phyloP scores from a whole-genome alignment of 2,329 filamentous ascomycete genomes.

The Fusarium buharicum region DNA sequence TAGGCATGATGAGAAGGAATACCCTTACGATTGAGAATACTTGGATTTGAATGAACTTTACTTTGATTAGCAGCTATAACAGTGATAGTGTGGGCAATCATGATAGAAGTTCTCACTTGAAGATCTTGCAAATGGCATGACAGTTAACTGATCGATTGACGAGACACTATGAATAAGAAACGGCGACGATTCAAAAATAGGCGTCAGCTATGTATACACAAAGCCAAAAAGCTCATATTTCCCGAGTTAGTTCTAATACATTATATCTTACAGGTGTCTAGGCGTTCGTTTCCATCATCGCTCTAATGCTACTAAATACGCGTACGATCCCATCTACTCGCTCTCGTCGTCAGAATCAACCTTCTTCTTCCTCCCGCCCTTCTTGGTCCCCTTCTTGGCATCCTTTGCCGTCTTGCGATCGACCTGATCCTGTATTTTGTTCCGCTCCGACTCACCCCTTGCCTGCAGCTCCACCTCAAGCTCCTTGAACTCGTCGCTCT shows the following conservation, averaged over 20 bases:
- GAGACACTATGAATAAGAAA: no score
- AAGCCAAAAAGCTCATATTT: no score
- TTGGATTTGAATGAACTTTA: constrained; percentile 7
- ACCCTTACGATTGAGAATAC: constrained; percentile 26
- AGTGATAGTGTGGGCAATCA: not conserved
- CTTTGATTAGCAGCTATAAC: not conserved
- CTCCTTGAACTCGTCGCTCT: constrained; percentile 75
- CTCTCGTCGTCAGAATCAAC: constrained; percentile 49
- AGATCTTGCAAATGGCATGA: not conserved
- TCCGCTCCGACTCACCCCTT: constrained; percentile 75
- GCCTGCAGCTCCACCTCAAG: constrained; percentile 73
- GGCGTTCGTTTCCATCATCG: not conserved
- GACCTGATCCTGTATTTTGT: constrained; percentile 80
- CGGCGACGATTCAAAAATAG: no score
- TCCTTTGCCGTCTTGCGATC: constrained; percentile 76
- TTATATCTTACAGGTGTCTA: not conserved
- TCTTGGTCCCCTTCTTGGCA: constrained; percentile 51
- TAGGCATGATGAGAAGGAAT: constrained; percentile 28
- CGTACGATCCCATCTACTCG: constrained; percentile 34
- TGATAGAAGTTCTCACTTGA: not conserved
- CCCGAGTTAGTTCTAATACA: not conserved
- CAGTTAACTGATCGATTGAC: no score
- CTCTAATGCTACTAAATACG: not conserved
- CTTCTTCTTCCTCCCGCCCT: constrained; percentile 51
- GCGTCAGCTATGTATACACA: no score